Base-by-base conservation (phyloP, 2,329 filamentous ascomycete species). In the Sphaerulina vaccinii region DNA sequence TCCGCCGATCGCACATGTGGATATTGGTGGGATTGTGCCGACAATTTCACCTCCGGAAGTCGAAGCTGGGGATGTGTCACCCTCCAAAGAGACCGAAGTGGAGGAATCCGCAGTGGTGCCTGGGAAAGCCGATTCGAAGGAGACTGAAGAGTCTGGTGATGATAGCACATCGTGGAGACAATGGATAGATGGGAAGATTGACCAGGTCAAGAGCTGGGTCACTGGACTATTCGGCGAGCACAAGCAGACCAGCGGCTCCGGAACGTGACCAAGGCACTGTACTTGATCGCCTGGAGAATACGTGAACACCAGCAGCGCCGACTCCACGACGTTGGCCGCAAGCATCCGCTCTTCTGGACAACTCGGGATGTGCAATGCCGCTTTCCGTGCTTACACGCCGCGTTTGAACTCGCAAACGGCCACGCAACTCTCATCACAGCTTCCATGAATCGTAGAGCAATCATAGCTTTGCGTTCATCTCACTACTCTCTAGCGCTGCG, bases 131-230 rank as follows among this genome's bases (percentile, higher is more conserved):
- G 21, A n/a, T 13, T 5, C 18, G 18, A 15, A 23, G 9, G 8
- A 24, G 19, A 15, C 22, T 22, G 35, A 40, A 13, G 27, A 37
- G n/a, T 15, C 44, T 15, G 41, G 32, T 10, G 41, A 35, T 9
- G 37, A 49, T 42, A 51, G 51, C 10, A 56, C 53, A 3, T 45
- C 56, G 4, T 68, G 65, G 65, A 62, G 60, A 55, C 57, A 63
- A 7, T 70, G 67, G 67, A 58, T 67, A 9, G 60, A 60, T 39
- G 61, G 55, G 1, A 67, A 67, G 52, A 48, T 69, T 21, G 57
- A 68, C 5, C 57, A 58, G 23, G 56, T 62, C 21, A 69, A 67
- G 53, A 57, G 58, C n/a, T 70, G 68, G 68, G 65, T 62, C 16
- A 54, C 55, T 5, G 61, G 52, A 7, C 36, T 64, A 5, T 61